Percentiles rank a stretch among this genome's conserved stretches.
Conservation (phyloP, 306 rosid genomes). For the Malus sylvestris region DNA sequence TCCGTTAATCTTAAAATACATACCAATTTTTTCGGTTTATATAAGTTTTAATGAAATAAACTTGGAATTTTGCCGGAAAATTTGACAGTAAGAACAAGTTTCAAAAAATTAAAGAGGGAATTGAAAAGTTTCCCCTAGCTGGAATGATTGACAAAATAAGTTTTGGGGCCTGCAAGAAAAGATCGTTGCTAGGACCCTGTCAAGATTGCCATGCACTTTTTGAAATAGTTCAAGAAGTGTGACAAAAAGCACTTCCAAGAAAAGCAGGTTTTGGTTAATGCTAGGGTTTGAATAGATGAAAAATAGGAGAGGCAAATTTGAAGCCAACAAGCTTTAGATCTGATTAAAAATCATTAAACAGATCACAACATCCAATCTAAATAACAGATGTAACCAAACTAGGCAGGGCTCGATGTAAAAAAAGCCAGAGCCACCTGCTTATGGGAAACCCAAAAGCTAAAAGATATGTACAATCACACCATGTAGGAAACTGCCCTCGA, state of each 20-base stretch:
- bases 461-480: not conserved
- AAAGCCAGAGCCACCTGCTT: conserved; percentile 20
- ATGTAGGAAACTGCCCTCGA: not conserved
- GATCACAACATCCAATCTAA: conserved; percentile 10
- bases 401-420: conserved; percentile 17
- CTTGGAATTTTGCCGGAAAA: too few relatives aligned
- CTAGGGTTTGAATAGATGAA: too few relatives aligned
- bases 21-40: too few relatives aligned
- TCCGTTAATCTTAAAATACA: too few relatives aligned
- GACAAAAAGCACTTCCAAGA: too few relatives aligned
- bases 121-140: not conserved
- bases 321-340: not conserved
- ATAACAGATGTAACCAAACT: conserved; percentile 4
- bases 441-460: conserved; percentile 8
- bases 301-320: not conserved
- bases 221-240: not conserved
- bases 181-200: not conserved
- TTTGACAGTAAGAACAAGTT: too few relatives aligned
- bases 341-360: conserved; percentile 4
- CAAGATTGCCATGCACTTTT: not conserved
- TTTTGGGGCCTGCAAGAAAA: not conserved
- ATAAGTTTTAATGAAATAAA: too few relatives aligned
- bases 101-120: too few relatives aligned
- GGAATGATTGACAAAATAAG: not conserved
- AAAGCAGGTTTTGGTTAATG: too few relatives aligned